A percentile compares a stretch with the other conserved stretches of the same genome.
phyloP scores from a whole-genome alignment of 495 filamentous ascomycete genomes.

The Neurospora sp. region DNA sequence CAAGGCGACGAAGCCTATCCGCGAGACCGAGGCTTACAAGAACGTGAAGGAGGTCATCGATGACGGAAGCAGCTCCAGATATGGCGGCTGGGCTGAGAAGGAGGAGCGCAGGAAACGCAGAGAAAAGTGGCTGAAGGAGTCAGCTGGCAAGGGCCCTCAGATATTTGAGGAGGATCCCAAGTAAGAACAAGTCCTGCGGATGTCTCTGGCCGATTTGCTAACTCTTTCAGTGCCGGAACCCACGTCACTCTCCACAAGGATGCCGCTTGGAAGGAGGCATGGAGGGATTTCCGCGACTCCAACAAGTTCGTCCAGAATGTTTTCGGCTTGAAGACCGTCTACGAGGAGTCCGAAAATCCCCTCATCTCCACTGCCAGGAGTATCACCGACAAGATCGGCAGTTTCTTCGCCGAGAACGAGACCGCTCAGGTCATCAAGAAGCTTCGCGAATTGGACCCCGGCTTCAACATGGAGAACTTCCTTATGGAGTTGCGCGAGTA shows the following conservation, averaged over 20 bases:
- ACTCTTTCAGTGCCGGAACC: conserved; percentile 64
- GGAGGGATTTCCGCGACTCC: conserved; percentile 82
- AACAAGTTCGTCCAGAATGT: conserved; percentile 81
- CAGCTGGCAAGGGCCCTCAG: conserved; percentile 40
- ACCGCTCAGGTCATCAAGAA: conserved; percentile 95
- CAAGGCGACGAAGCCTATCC: conserved; percentile 84
- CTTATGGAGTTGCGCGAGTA: conserved; percentile 92
- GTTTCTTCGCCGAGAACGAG: conserved; percentile 98
- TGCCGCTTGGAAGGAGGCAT: conserved; percentile 89
- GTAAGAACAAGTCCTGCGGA: conserved; percentile 42
- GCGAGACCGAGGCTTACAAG: conserved; percentile 89
- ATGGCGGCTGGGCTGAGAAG: conserved; percentile 93
- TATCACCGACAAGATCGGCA: conserved; percentile 84
- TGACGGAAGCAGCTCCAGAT: conserved; percentile 90
- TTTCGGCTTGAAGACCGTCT: conserved; percentile 71
- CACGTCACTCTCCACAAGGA: conserved; percentile 96
- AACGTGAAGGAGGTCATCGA: conserved; percentile 93
- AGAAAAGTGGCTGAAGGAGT: conserved; percentile 54
- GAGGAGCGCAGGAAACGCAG: conserved; percentile 76
- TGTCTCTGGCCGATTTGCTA: conserved; percentile 2
- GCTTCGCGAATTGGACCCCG: conserved; percentile 92
- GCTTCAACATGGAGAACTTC: conserved; percentile 90
- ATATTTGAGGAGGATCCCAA: conserved; percentile 74
- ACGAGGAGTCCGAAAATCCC: conserved; percentile 95
- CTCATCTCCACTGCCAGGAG: conserved; percentile 85